These are phyloP conservation scores for Penicillium sp. DNA, from an alignment of 2,329 filamentous ascomycete species.

Conservation along the genomic window DNA sequence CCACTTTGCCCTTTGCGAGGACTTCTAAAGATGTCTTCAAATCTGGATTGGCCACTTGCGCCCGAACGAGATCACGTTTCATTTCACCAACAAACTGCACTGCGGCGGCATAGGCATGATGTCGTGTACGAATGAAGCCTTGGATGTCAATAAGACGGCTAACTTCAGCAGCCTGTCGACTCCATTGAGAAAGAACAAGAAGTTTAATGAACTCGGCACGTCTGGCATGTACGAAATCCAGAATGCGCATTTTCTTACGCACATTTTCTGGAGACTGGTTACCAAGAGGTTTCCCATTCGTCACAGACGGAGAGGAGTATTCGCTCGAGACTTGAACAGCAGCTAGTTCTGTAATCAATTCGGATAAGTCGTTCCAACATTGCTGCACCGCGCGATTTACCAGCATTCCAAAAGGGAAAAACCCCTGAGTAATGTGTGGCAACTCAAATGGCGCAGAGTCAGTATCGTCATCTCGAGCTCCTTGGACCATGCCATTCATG, in stretches of 20 bases:
- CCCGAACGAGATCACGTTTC: slow-evolving; percentile 65
- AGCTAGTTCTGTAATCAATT: slow-evolving; percentile 64
- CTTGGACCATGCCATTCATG: slow-evolving; percentile 26
- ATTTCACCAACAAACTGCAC: slow-evolving; percentile 62
- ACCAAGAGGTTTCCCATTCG: slow-evolving; percentile 28
- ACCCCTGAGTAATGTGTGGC: slow-evolving; percentile 66
- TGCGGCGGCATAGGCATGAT: slow-evolving; percentile 54
- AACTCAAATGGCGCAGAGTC: slow-evolving; percentile 45
- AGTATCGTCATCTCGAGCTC: slow-evolving; percentile 4
- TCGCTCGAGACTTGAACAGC: slow-evolving; percentile 56
- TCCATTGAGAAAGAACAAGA: slow-evolving; percentile 86
- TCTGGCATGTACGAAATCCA: slow-evolving; percentile 72
- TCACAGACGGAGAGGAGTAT: slow-evolving; percentile 11
- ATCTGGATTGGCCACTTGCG: slow-evolving; percentile 82
- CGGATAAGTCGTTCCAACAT: slow-evolving; percentile 70
- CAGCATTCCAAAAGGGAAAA: slow-evolving; percentile 68
- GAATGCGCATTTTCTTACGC: slow-evolving; percentile 66
- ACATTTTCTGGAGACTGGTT: slow-evolving; percentile 54
- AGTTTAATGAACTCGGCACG: slow-evolving; percentile 90
- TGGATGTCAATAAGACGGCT: slow-evolving; percentile 84
- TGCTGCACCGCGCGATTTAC: slow-evolving; percentile 74
- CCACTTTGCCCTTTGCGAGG: slow-evolving; percentile 68
- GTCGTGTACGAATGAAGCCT: slow-evolving; percentile 62
- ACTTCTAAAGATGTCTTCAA: slow-evolving; percentile 82
- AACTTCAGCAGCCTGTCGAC: slow-evolving; percentile 68